phyloP scores from a whole-genome alignment of 2,329 filamentous ascomycete genomes.

The Zymoseptoria ardabiliae region DNA sequence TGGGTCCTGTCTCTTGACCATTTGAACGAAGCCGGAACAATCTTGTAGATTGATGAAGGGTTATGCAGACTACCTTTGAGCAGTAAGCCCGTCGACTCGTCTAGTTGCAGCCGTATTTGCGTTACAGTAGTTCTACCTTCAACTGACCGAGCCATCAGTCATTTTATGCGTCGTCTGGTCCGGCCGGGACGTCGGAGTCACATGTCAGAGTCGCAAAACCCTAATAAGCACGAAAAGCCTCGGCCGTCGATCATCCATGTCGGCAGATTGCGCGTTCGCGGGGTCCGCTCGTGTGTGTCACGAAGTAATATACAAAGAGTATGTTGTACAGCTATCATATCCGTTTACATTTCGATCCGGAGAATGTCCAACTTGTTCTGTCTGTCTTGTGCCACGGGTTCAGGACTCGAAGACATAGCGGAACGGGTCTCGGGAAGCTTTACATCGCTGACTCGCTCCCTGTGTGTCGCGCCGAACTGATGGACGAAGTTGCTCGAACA shows the following conservation, averaged over 20 bases:
- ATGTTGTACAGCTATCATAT: background rate
- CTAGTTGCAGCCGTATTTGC: too few species aligned
- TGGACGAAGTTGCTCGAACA: too few species aligned
- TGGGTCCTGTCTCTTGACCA: too few species aligned
- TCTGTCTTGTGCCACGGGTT: background rate
- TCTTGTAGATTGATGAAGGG: too few species aligned
- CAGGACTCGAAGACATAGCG: background rate
- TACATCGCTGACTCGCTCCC: background rate
- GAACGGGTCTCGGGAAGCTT: background rate
- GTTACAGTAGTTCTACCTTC: too few species aligned
- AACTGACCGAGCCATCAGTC: background rate
- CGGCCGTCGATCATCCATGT: background rate
- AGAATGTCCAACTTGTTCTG: background rate
- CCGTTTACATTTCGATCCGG: background rate
- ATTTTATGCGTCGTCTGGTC: background rate
- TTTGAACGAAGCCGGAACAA: too few species aligned
- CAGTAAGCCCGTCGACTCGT: too few species aligned
- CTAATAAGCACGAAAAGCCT: background rate
- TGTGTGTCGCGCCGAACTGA: too few species aligned
- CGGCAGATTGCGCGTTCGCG: background rate
- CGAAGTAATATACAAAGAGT: background rate
- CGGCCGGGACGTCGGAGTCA: background rate
- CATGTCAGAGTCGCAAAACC: background rate
- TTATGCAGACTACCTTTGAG: too few species aligned
- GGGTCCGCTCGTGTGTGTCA: background rate